phyloP scores from a whole-genome alignment of 1,139 yeast genomes.

The Taiozyma sp. region DNA sequence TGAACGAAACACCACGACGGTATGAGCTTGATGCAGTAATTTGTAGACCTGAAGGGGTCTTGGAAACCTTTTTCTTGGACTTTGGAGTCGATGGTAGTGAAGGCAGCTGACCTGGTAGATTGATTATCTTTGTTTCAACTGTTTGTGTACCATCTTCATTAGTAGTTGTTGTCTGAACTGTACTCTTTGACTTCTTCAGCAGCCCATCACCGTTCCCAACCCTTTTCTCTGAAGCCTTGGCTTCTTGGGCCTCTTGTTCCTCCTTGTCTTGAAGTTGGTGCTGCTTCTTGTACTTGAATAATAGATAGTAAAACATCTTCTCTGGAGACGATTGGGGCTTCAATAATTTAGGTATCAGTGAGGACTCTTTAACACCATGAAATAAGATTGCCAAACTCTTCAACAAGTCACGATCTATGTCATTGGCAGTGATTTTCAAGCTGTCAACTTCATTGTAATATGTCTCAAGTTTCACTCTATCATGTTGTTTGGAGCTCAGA shows the following conservation, averaged over 20 bases:
- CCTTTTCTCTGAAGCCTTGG: conserved; percentile 15
- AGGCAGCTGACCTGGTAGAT: background rate
- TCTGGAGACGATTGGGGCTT: conserved; percentile 68
- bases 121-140: conserved; percentile 24
- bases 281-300: conserved; percentile 80
- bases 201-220: conserved; percentile 22
- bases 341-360: conserved; percentile 55
- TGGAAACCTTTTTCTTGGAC: conserved; percentile 16
- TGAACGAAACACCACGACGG: conserved; percentile 34
- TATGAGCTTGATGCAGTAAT: conserved; percentile 32
- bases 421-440: conserved; percentile 30
- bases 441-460: conserved; percentile 25
- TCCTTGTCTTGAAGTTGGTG: conserved; percentile 35
- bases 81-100: conserved; percentile 10
- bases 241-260: conserved; percentile 9
- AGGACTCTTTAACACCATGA: conserved; percentile 74
- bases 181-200: conserved; percentile 42
- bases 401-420: conserved; percentile 78
- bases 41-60: conserved; percentile 23
- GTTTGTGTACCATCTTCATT: conserved; percentile 33
- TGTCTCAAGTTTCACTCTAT: conserved; percentile 19
- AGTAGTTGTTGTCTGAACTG: conserved; percentile 40
- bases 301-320: conserved; percentile 81
- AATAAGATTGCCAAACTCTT: conserved; percentile 84
- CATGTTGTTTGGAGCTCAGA: conserved; percentile 21